These are phyloP conservation scores for Tulasnella sp. DNA, from an alignment of 768 basidiomycete genomes.

Conservation along the genomic window DNA sequence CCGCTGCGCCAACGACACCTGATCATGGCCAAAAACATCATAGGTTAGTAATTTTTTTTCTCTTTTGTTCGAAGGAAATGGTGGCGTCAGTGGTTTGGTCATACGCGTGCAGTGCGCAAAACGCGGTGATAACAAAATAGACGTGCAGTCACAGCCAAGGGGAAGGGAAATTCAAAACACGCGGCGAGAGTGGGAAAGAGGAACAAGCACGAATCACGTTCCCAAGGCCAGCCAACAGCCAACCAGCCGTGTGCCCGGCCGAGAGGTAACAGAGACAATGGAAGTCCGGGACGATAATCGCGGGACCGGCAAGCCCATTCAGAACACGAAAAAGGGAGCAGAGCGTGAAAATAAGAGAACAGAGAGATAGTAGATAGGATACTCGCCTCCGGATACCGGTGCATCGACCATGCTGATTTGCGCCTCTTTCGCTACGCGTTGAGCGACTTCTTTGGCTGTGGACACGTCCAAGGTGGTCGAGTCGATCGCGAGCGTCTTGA, in stretches of 20 bases:
- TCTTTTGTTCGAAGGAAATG: background rate
- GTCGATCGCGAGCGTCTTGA: conserved; percentile 62
- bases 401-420: conserved; percentile 85
- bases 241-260: background rate
- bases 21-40: background rate
- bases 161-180: background rate
- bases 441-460: conserved; percentile 64
- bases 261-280: background rate
- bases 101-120: background rate
- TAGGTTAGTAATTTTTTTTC: background rate
- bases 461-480: conserved; percentile 85
- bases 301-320: too few relatives aligned
- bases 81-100: background rate
- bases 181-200: conserved; percentile 24
- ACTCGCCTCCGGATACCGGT: conserved; percentile 86
- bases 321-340: background rate
- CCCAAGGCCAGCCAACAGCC: background rate
- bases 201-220: background rate
- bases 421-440: conserved; percentile 44
- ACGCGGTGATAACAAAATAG: background rate
- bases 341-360: background rate
- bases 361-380: conserved; percentile 13
- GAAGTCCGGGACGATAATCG: background rate
- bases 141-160: background rate
- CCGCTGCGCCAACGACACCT: conserved; percentile 85